A percentile compares a stretch with the other conserved stretches of the same genome.
These are phyloP conservation scores for Rosa rugosa DNA, from an alignment of 306 rosid genomes.

Conservation along the genomic window DNA sequence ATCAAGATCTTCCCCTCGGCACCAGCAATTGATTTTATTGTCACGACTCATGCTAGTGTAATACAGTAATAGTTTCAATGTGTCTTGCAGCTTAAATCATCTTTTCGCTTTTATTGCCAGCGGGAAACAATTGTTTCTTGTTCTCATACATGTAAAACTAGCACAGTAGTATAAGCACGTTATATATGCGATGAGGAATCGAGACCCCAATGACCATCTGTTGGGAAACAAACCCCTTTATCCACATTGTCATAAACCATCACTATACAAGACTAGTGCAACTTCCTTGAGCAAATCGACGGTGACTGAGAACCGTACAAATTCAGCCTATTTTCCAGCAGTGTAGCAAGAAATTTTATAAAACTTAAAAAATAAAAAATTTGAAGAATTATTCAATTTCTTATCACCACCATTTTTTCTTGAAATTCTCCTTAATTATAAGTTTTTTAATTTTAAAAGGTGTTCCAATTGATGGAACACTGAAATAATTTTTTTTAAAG, in stretches of 20 bases:
- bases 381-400: no score
- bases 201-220: not conserved
- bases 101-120: not conserved
- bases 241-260: not conserved
- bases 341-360: no score
- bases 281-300: not conserved
- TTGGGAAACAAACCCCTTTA: not conserved
- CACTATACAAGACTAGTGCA: not conserved
- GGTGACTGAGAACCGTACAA: no score
- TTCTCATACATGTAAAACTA: slow-evolving; percentile 1
- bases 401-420: no score
- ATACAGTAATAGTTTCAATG: not conserved
- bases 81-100: not conserved
- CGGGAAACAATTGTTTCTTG: not conserved
- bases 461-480: no score
- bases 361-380: no score
- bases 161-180: not conserved
- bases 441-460: no score
- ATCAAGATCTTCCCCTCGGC: not conserved
- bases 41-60: not conserved
- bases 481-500: no score
- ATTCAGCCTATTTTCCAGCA: no score
- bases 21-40: not conserved
- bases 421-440: no score
- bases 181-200: not conserved